A percentile compares a stretch with the other conserved stretches of the same genome.
phyloP scores from a whole-genome alignment of 2,329 filamentous ascomycete genomes.

The Colletotrichum sp. region DNA sequence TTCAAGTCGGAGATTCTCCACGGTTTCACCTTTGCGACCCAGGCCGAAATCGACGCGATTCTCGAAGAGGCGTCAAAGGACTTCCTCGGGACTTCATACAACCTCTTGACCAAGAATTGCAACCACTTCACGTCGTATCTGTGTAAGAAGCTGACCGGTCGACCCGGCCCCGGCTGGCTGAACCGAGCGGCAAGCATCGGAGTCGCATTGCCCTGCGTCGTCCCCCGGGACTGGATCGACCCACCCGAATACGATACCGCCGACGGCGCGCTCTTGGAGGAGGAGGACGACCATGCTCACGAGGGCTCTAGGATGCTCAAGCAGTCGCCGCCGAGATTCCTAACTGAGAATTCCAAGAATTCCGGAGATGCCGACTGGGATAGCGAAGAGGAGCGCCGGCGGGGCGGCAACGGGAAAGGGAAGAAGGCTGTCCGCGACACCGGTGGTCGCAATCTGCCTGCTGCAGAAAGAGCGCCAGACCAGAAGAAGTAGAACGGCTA shows the following conservation, averaged over 20 bases:
- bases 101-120: slow-evolving; percentile 83
- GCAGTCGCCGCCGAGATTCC: slow-evolving; percentile 29
- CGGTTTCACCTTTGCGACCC: slow-evolving; percentile 75
- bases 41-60: slow-evolving; percentile 73
- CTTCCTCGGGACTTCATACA: slow-evolving; percentile 79
- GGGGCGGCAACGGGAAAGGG: slow-evolving; percentile 45
- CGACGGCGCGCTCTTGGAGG: slow-evolving; percentile 72
- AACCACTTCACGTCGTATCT: slow-evolving; percentile 87
- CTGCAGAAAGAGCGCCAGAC: slow-evolving; percentile 56
- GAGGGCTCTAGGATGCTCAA: slow-evolving; percentile 67
- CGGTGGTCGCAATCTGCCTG: slow-evolving; percentile 55
- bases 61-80: slow-evolving; percentile 72
- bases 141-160: slow-evolving; percentile 74
- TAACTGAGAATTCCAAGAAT: slow-evolving; percentile 27
- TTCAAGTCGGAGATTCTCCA: slow-evolving; percentile 79
- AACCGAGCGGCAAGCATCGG: slow-evolving; percentile 87
- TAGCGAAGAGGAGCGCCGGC: slow-evolving; percentile 49
- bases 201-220: slow-evolving; percentile 79
- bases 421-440: slow-evolving; percentile 53
- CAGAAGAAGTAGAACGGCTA: background rate
- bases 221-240: slow-evolving; percentile 82
- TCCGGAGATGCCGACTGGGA: slow-evolving; percentile 42
- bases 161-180: slow-evolving; percentile 74
- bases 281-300: slow-evolving; percentile 52
- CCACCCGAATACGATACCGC: slow-evolving; percentile 78